phyloP scores from a whole-genome alignment of 306 rosid genomes.

The Morella rubra region DNA sequence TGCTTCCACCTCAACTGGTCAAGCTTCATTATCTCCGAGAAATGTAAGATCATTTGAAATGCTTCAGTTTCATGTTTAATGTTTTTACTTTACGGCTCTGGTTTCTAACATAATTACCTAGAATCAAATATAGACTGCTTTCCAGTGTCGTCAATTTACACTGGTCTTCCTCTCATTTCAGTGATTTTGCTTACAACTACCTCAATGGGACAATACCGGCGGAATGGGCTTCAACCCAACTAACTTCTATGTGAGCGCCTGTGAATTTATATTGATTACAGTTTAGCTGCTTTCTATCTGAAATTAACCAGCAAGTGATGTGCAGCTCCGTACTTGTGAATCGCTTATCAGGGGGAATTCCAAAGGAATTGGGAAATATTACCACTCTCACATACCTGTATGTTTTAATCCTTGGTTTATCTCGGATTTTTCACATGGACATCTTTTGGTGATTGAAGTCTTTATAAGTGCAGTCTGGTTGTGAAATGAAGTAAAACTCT shows the following conservation, averaged over 20 bases:
- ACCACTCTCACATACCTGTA: conserved; percentile 62
- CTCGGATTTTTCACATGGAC: not conserved
- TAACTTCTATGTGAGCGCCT: conserved; percentile 61
- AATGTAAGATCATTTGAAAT: conserved; percentile 53
- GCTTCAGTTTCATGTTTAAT: conserved; percentile 7
- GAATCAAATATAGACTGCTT: not conserved
- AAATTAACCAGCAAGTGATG: conserved; percentile 29
- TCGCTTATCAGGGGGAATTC: conserved; percentile 82
- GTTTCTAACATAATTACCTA: not conserved
- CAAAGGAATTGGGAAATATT: conserved; percentile 66
- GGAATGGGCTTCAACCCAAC: conserved; percentile 63
- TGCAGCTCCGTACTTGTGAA: conserved; percentile 81
- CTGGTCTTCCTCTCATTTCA: conserved; percentile 16
- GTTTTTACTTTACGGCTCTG: not conserved
- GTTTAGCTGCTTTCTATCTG: conserved; percentile 20
- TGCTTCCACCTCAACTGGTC: conserved; percentile 80
- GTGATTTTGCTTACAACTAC: conserved; percentile 69
- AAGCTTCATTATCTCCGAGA: conserved; percentile 67
- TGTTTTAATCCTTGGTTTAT: conserved; percentile 29
- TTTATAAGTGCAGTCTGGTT: not conserved
- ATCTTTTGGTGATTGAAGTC: conserved; percentile 24
- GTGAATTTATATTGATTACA: conserved; percentile 14
- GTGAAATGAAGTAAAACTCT: not conserved
- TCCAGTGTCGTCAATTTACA: conserved; percentile 19
- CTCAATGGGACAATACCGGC: conserved; percentile 70